Base-by-base conservation (phyloP, 148 eudicot genomes). In the Polygonum aviculare region DNA sequence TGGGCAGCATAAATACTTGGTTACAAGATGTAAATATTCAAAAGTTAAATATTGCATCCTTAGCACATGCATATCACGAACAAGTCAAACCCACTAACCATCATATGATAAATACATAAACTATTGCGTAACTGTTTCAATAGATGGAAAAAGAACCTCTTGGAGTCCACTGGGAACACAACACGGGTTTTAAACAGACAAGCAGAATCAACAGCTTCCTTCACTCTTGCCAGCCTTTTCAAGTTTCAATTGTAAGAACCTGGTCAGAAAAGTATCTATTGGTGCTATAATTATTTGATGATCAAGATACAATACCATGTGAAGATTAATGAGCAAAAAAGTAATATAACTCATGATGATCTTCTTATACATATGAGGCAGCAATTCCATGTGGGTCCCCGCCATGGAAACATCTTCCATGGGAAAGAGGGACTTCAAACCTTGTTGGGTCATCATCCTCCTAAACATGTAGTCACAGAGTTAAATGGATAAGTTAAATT, bases 391-490 rank as follows among this genome's bases (percentile, higher is more conserved):
- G 31, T 92, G 90, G 45, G 90, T 87, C 62, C 99, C 99, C 99
- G 90, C 92, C 7, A 95, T 91, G 33, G 99, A 81, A 78, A 95
- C 87, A 82, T 95, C 97, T 74, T 95, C 99, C 81, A 95, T 92
- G n/a, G 94, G 97, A 74, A 92, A 95, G 70, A 90, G 73, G 76
- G 97, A 87, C 74, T 78, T 81, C 36, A 95, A 83, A 44, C 97
- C 96, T 75, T 90, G 93, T 59, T 82, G 84, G 47, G 88, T 79
- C 99, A 92, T 95, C 90, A 81, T 76, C 44, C 79, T 81, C 82
- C 99, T 95, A 81, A 51, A 70, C 14, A 77, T 60, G 73, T 76
- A 31, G 36, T 12, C 2, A 62, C 63, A 57, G 1, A 62, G 22
- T 54, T 26, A 54, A 5, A 50, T n/a, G 26, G 26, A 54, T 54